Base-by-base conservation (phyloP, 352 stramenopile species). In the Phytophthora pisi region DNA sequence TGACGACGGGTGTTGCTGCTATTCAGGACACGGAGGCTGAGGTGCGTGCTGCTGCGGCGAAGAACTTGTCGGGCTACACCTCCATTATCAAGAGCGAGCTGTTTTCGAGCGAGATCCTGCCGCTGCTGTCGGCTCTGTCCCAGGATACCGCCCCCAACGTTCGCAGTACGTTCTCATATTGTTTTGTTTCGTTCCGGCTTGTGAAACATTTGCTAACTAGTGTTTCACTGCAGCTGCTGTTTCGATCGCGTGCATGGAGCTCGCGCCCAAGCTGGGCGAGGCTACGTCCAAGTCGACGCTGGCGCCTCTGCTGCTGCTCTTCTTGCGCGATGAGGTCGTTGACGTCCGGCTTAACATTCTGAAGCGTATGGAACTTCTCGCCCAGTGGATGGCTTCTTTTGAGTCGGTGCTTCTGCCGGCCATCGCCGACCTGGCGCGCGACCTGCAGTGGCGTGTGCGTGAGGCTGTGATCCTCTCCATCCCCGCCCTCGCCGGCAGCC, bases 311-410 rank as follows among this genome's bases (percentile, higher is more conserved):
- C 58, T 95, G 53, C 67, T 93, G 16, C 75, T 95, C 36, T 93
- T 94, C 72, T 61, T 96, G 49, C 86, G 85, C 18, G 91, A 98
- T 66, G 89, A 96, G 62, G 86, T 97, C 53, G 91, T 96, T 23
- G 95, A 98, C 75, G 95, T 98, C 28, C 93, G 97, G 53, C 80
- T 98, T 5, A 97, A 98, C 77, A 97, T 98, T 51, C 70, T 98
- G 28, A 96, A 95, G 67, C 97, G 97, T 70, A 89, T 98, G 74
- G 93, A 90, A 74, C 90, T 74, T 70, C 93, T 87, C 66, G 89
- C 79, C 65, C 87, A 80, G 82, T 98, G 91, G 94, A 98, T 91
- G 89, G 81, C 71, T 77, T 98, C 77, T 66, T 98, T 79, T 72
- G 82, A 93, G 61, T 75, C 72, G 28, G 78, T 91, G 10, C 67